Percentiles rank a stretch among this genome's conserved stretches.
These are phyloP conservation scores for Fistulina hepatica DNA, from an alignment of 1,284 basidiomycete species.

Conservation along the genomic window DNA sequence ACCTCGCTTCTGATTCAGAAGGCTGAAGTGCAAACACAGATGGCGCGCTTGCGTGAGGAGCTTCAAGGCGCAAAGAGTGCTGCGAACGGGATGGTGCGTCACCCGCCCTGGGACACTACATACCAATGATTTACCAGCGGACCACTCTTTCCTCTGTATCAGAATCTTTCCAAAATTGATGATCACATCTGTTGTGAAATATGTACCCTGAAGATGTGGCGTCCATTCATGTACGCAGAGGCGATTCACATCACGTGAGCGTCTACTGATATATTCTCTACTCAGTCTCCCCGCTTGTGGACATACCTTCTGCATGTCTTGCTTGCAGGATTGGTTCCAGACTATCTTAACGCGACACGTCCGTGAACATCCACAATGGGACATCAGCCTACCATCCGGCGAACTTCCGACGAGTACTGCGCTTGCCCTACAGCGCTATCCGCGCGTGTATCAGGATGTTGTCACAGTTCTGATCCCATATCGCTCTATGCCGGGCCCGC, in stretches of 20 bases:
- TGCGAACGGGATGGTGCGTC: no score
- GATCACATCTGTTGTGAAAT: constrained; percentile 52
- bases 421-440: constrained; percentile 10
- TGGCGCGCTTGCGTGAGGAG: no score
- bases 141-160: no score
- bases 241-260: constrained; percentile 5
- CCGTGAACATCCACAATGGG: constrained; percentile 34
- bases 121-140: no score
- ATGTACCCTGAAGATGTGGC: constrained; percentile 50
- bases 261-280: constrained; percentile 5
- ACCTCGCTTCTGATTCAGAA: no score
- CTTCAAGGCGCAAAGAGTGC: no score
- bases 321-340: constrained; percentile 57
- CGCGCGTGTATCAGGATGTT: constrained; percentile 17
- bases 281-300: constrained; percentile 51
- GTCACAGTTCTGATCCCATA: constrained; percentile 18
- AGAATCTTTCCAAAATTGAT: constrained; percentile 38
- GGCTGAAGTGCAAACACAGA: no score
- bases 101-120: no score
- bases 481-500: constrained; percentile 25
- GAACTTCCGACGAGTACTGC: not conserved
- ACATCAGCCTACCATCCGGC: constrained; percentile 19
- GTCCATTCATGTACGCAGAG: constrained; percentile 44
- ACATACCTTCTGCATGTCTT: constrained; percentile 55
- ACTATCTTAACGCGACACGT: constrained; percentile 40